phyloP scores from a whole-genome alignment of 2,329 filamentous ascomycete genomes.

The Xylariales sp. region DNA sequence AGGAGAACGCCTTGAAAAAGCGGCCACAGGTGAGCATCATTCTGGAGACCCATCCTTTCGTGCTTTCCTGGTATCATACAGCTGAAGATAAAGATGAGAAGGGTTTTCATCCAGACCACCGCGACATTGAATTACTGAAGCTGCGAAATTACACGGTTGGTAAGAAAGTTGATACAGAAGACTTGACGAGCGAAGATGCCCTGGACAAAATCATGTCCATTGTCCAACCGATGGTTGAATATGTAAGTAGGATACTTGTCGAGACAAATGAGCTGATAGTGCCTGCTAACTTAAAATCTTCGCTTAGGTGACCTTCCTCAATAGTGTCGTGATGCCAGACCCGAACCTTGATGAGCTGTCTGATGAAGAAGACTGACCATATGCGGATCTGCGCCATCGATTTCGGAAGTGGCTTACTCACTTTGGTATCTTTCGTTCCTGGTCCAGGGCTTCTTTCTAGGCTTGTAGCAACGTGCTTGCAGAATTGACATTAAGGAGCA shows the following conservation, averaged over 20 bases:
- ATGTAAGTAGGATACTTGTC: too few species aligned
- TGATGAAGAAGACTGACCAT: too few species aligned
- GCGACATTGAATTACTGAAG: constrained; percentile 76
- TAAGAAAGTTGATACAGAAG: constrained; percentile 59
- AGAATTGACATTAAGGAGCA: too few species aligned
- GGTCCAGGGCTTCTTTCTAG: too few species aligned
- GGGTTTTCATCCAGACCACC: constrained; percentile 71
- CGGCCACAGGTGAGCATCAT: constrained; percentile 67
- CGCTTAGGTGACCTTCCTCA: constrained; percentile 64
- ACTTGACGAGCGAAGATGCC: constrained; percentile 58
- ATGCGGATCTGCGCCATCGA: too few species aligned
- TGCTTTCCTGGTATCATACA: background rate
- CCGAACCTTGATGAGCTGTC: constrained; percentile 38
- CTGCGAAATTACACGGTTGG: constrained; percentile 75
- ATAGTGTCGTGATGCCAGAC: constrained; percentile 71
- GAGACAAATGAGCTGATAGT: too few species aligned
- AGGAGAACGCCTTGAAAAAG: constrained; percentile 74
- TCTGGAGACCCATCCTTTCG: background rate
- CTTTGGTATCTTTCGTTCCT: too few species aligned
- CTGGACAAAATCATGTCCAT: constrained; percentile 62
- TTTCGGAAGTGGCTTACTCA: too few species aligned
- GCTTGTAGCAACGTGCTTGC: too few species aligned
- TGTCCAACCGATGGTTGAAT: constrained; percentile 67
- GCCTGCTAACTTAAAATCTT: too few species aligned
- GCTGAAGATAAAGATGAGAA: too few species aligned